Percentiles rank a stretch among this genome's conserved stretches.
Conservation (phyloP, 2,329 filamentous ascomycete species). For the Blastomyces emzantsi region DNA sequence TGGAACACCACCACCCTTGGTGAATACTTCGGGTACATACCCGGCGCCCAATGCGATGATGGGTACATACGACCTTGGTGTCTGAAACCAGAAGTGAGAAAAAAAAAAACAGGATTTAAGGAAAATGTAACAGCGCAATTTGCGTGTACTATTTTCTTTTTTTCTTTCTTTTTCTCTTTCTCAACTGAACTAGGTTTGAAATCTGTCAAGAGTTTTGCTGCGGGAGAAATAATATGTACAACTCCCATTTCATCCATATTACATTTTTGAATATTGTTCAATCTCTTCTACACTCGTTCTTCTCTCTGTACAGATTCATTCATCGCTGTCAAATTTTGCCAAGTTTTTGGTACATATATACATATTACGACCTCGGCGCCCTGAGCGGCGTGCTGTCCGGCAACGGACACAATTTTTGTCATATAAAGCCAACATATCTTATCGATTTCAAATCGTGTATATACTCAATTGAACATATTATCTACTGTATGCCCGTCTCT, state of each 20-base stretch:
- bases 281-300: not conserved
- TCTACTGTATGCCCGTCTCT: not conserved
- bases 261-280: not conserved
- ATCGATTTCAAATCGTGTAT: not conserved
- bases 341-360: not conserved
- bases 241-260: not conserved
- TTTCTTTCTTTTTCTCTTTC: not conserved
- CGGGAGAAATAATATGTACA: not conserved
- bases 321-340: not conserved
- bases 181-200: not conserved
- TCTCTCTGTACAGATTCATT: not conserved
- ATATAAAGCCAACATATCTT: not conserved
- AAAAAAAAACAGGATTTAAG: not conserved
- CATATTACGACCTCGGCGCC: not conserved
- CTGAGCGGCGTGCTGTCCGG: not conserved
- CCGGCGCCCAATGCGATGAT: not conserved
- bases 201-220: not conserved
- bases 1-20: not conserved
- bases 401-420: not conserved
- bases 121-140: not conserved
- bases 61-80: conserved; percentile 2
- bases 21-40: not conserved
- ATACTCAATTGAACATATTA: not conserved
- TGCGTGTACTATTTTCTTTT: not conserved
- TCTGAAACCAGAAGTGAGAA: not conserved